These are phyloP conservation scores for Prunus yedoensis DNA, from an alignment of 331 rosid genomes.

Conservation along the genomic window DNA sequence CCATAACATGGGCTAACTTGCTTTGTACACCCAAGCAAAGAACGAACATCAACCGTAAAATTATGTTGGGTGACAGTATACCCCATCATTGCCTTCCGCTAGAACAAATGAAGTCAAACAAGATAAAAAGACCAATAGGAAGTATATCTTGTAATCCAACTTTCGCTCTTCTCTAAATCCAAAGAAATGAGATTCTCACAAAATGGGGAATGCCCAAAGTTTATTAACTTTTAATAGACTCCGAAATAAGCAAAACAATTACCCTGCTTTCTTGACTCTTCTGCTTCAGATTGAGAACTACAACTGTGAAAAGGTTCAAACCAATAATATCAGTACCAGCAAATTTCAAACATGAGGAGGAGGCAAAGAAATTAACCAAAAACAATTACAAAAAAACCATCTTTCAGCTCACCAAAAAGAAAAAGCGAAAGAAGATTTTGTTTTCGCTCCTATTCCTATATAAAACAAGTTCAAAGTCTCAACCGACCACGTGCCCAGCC, in stretches of 20 bases:
- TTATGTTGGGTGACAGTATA: slow-evolving; percentile 40
- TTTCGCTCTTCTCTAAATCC: slow-evolving; percentile 5
- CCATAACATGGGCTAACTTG: slow-evolving; percentile 36
- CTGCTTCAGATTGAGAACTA: slow-evolving; percentile 16
- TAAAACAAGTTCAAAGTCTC: background rate
- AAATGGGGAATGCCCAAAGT: background rate
- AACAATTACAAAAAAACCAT: background rate
- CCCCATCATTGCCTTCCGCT: slow-evolving; percentile 45
- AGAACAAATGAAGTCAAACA: slow-evolving; percentile 17
- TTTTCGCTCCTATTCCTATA: background rate
- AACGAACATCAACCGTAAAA: slow-evolving; percentile 29
- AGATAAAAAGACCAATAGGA: background rate
- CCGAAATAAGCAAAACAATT: slow-evolving; percentile 2
- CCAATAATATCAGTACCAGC: slow-evolving; percentile 7
- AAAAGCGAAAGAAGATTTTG: background rate
- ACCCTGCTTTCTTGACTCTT: slow-evolving; percentile 15
- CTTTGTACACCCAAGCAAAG: slow-evolving; percentile 36
- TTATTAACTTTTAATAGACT: background rate
- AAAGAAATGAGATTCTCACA: background rate
- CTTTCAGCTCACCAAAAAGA: background rate
- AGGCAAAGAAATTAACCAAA: background rate
- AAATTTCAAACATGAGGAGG: slow-evolving; percentile 3
- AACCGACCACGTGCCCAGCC: background rate
- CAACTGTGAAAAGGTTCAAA: slow-evolving; percentile 14
- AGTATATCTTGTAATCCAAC: background rate